Evolutionary conservation across 164 flowering plant genomes (phyloP).

Genomic region (Echeveria elegans): DNA sequence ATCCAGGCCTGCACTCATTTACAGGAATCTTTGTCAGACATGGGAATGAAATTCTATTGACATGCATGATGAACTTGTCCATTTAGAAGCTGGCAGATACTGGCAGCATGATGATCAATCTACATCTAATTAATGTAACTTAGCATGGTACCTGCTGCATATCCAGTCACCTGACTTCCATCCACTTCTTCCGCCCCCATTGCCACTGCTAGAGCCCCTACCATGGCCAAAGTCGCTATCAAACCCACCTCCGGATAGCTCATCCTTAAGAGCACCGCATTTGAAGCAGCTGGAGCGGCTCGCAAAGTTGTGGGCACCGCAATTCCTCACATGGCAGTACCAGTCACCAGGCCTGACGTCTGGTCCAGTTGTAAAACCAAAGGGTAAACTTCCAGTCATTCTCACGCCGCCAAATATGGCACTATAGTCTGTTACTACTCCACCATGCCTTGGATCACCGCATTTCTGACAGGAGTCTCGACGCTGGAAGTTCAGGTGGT

Average conservation of each 20-base stretch:
- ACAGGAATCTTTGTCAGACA: background rate
- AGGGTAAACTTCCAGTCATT: constrained; percentile 13
- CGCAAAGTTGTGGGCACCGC: constrained; percentile 46
- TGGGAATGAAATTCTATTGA: background rate
- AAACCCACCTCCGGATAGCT: constrained; percentile 14
- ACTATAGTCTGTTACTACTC: constrained; percentile 13
- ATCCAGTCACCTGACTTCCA: constrained; percentile 56
- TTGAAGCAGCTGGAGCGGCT: constrained; percentile 43
- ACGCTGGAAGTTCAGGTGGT: constrained; percentile 56
- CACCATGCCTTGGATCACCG: constrained; percentile 36
- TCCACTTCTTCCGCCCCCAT: constrained; percentile 22
- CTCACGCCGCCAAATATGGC: constrained; percentile 17
- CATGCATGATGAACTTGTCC: background rate
- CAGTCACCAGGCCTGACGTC: constrained; percentile 50
- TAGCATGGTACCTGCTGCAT: constrained; percentile 30
- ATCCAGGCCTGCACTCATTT: constrained; percentile 43
- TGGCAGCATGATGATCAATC: background rate
- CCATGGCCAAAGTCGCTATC: constrained; percentile 15
- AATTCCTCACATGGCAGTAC: constrained; percentile 33
- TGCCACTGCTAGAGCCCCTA: constrained; percentile 9
- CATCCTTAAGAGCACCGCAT: constrained; percentile 34
- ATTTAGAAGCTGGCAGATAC: no score
- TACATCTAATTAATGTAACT: no score
- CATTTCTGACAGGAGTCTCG: constrained; percentile 66
- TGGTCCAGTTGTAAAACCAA: constrained; percentile 28